Conservation (phyloP, 2,329 filamentous ascomycete genomes). For the Elsinoe perseae region DNA sequence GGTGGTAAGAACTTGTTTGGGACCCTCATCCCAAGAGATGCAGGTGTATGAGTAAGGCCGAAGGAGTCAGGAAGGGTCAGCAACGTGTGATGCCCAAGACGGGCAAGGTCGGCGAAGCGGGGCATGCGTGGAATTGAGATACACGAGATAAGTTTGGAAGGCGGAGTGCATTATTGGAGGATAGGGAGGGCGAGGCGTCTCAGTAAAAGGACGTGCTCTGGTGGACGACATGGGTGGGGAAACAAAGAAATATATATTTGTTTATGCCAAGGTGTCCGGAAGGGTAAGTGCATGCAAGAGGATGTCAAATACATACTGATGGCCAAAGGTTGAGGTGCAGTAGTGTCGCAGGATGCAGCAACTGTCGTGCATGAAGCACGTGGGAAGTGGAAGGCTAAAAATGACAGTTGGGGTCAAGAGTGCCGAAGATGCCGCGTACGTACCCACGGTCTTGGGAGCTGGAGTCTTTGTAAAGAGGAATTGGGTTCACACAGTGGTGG, state of each 20-base stretch:
- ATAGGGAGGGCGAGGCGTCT: slow-evolving; percentile 7
- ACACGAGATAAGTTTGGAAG: not conserved
- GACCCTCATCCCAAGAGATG: slow-evolving; percentile 1
- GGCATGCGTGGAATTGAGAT: not conserved
- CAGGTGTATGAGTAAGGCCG: not conserved
- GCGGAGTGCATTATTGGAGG: slow-evolving; percentile 13
- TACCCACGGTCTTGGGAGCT: not conserved
- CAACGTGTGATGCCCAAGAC: slow-evolving; percentile 9
- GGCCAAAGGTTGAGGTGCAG: slow-evolving; percentile 11
- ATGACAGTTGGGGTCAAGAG: slow-evolving; percentile 9
- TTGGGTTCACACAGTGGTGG: not conserved
- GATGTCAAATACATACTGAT: slow-evolving; percentile 13
- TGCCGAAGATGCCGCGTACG: slow-evolving; percentile 3
- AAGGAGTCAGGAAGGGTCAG: not conserved
- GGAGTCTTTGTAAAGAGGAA: not conserved
- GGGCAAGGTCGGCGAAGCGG: slow-evolving; percentile 3
- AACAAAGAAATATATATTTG: slow-evolving; percentile 15
- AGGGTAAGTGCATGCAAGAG: slow-evolving; percentile 11
- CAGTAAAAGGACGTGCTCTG: not conserved
- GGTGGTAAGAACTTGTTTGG: slow-evolving; percentile 9
- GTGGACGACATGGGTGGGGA: slow-evolving; percentile 7
- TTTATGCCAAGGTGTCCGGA: slow-evolving; percentile 10
- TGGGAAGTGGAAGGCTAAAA: slow-evolving; percentile 4
- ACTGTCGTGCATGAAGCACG: slow-evolving; percentile 16
- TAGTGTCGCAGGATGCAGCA: slow-evolving; percentile 16